Evolutionary conservation across 768 basidiomycete genomes (phyloP).

Genomic region (Leccinum olivaceopallidum): DNA sequence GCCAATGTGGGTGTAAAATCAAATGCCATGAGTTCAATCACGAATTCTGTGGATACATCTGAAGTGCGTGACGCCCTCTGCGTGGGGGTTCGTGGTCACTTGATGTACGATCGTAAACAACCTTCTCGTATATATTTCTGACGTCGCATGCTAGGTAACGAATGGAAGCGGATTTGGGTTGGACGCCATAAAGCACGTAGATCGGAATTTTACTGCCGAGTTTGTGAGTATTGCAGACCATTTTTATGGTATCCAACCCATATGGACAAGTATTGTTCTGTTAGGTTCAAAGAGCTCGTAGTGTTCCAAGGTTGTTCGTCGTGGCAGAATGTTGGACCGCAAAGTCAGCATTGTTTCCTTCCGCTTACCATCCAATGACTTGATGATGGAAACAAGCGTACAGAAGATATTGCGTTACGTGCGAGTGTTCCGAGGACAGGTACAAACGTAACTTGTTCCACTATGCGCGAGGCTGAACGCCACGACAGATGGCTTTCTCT

Average conservation of each 20-base stretch:
- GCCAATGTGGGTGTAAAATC: conserved; percentile 50
- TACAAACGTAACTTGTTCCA: conserved; percentile 24
- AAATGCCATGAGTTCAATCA: neutral
- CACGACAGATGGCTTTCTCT: conserved; percentile 57
- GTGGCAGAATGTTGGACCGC: conserved; percentile 84
- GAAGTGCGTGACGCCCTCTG: conserved; percentile 72
- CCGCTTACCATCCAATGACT: neutral
- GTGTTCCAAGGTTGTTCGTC: conserved; percentile 55
- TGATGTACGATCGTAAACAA: conserved; percentile 34
- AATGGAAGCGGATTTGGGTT: conserved; percentile 76
- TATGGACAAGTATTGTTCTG: neutral
- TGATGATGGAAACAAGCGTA: conserved; percentile 35
- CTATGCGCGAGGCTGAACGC: neutral
- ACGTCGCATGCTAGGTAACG: conserved; percentile 49
- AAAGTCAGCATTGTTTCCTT: conserved; percentile 43
- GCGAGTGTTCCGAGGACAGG: conserved; percentile 63
- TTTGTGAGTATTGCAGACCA: conserved; percentile 51
- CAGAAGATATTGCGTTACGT: conserved; percentile 58
- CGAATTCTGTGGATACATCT: conserved; percentile 11
- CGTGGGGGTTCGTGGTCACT: conserved; percentile 82
- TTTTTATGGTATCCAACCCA: neutral
- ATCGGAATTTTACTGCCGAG: conserved; percentile 62
- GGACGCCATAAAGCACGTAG: conserved; percentile 92
- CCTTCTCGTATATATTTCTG: conserved; percentile 1
- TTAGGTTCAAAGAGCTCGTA: conserved; percentile 56